Percentiles rank a stretch among this genome's conserved stretches.
phyloP scores from a whole-genome alignment of 352 stramenopile species.

The Aphanomyces invadans region DNA sequence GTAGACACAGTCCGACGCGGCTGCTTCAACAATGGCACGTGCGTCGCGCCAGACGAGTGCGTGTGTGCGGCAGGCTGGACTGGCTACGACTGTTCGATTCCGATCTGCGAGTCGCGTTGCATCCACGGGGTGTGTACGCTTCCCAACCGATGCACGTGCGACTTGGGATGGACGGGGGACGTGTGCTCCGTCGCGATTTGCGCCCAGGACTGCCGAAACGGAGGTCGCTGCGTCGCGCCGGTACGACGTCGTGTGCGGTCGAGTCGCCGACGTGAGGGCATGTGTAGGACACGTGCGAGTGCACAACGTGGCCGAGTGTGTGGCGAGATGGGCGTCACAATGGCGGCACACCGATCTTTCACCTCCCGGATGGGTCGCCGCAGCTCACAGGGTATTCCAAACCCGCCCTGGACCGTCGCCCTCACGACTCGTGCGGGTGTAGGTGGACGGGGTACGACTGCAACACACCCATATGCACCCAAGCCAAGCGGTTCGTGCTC shows the following conservation, averaged over 20 bases:
- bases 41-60: conserved; percentile 80
- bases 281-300: conserved; percentile 81
- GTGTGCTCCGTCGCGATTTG: conserved; percentile 88
- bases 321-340: conserved; percentile 88
- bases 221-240: conserved; percentile 51
- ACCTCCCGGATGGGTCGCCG: conserved; percentile 82
- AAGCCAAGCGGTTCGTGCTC: conserved; percentile 83
- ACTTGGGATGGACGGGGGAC: conserved; percentile 82
- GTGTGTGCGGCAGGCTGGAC: conserved; percentile 69
- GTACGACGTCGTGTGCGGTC: neutral
- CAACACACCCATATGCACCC: conserved; percentile 93
- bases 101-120: conserved; percentile 64
- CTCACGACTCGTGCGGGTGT: no score
- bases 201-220: conserved; percentile 87
- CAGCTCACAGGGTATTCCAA: conserved; percentile 84
- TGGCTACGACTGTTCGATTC: conserved; percentile 67
- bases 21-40: conserved; percentile 96
- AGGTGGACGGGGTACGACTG: conserved; percentile 94
- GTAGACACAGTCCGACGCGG: conserved; percentile 89
- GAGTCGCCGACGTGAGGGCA: conserved; percentile 26
- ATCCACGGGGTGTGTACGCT: conserved; percentile 89
- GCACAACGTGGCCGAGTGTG: conserved; percentile 77
- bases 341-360: conserved; percentile 86
- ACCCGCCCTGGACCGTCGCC: no score
- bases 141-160: conserved; percentile 86